These are phyloP conservation scores for Rhizopogon vulgaris DNA, from an alignment of 768 basidiomycete genomes.

Conservation along the genomic window DNA sequence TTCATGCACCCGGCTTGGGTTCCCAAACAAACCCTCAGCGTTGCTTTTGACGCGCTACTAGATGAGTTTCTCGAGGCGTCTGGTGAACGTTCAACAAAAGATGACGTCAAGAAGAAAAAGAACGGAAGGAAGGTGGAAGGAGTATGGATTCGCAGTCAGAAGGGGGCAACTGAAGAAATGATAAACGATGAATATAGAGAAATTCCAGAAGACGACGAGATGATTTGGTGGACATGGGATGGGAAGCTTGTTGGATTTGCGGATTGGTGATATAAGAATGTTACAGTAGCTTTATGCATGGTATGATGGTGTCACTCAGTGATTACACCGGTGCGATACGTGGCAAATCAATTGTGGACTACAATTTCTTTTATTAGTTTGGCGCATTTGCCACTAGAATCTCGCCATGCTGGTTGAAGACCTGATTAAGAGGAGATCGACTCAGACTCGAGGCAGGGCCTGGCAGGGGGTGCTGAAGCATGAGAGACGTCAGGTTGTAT, in stretches of 20 bases:
- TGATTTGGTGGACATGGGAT: constrained; percentile 51
- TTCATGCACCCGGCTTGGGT: constrained; percentile 43
- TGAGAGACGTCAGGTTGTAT: no score
- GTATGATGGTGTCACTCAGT: no score
- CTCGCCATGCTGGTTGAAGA: no score
- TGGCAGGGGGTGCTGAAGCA: no score
- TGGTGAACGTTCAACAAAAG: constrained; percentile 5
- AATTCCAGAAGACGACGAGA: constrained; percentile 35
- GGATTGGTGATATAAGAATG: constrained; percentile 31
- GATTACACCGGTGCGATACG: no score
- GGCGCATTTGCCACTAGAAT: no score
- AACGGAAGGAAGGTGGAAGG: constrained; percentile 30
- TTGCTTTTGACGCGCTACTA: constrained; percentile 31
- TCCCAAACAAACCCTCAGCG: constrained; percentile 37
- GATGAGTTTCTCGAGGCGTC: constrained; percentile 28
- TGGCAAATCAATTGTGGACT: no score
- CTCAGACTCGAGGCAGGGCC: no score
- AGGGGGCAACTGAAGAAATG: not conserved
- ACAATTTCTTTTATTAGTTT: no score
- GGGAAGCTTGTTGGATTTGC: constrained; percentile 41
- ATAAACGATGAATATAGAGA: constrained; percentile 7
- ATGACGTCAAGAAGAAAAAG: constrained; percentile 22
- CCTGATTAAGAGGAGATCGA: no score
- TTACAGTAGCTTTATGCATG: no score
- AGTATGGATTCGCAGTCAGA: constrained; percentile 32